Evolutionary conservation across 2,329 filamentous ascomycete species (phyloP), one percentile per base, ranked within the genome.

Genomic region (Helotiales sp.): DNA sequence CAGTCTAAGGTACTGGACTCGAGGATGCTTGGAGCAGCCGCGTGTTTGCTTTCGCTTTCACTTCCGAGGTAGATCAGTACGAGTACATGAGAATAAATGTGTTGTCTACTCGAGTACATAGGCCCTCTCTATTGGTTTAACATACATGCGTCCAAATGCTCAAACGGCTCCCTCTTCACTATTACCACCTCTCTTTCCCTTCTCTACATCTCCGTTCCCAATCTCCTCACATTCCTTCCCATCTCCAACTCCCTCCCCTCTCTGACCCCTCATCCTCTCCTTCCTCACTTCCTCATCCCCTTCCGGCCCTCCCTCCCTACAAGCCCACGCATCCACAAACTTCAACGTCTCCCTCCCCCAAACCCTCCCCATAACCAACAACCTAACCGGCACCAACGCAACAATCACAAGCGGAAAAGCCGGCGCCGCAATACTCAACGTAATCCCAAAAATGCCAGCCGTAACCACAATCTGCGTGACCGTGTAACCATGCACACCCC

Each of bases 371-470:
- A 90, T 89, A 13, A 89, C 63, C 17, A 84, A 79, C 8, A 91
- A 75, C 11, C 88, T 80, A n/a, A 88, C 80, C 0, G 88, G 88
- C 1, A 91, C 87, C n/a, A 90, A 76, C 6, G 84, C 82, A 62
- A 90, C 86, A 67, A 91, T 89, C 28, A 90, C 82, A 7, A 91
- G 78, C 0, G 88, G 88, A 70, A 90, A 90, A 0, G 84, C 86
- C 0, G 87, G 87, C 0, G 87, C 87, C 0, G 84, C 87, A n/a
- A 85, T 82, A 0, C 87, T 90, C 61, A 90, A 79, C 0, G 87
- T 90, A 17, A 89, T 78, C 37, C 86, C 84, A 72, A 90, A 90
- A n/a, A 90, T 85, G 4, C 84, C 80, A 0, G 83, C 82, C 2
- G 88, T 89, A 52, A 88, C 77, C 1, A 85, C 70, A 26, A 90